Evolutionary conservation across 441 rosid species (phyloP).

Genomic region (Bruguiera hainesii): DNA sequence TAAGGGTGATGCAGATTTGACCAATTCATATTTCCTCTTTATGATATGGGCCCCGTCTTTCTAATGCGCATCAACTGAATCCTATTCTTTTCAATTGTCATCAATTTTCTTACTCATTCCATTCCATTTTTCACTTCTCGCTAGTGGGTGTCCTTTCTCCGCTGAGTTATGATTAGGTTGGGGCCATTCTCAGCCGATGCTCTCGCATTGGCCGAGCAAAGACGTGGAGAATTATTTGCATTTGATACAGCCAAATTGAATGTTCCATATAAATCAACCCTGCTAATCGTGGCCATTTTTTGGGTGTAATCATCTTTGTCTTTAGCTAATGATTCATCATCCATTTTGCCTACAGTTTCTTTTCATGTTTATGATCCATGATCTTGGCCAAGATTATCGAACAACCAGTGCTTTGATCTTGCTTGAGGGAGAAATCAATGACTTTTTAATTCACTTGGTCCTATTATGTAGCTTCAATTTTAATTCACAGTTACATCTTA

Average conservation of each 20-base stretch:
- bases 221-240: neutral
- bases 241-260: neutral
- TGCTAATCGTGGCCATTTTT: neutral
- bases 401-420: too few relatives aligned
- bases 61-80: constrained; percentile 33
- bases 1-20: constrained; percentile 38
- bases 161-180: constrained; percentile 12
- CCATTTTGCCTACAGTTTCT: too few relatives aligned
- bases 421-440: neutral
- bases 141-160: constrained; percentile 23
- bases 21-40: constrained; percentile 10
- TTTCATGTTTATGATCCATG: too few relatives aligned
- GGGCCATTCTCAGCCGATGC: neutral
- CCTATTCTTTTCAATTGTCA: constrained; percentile 16
- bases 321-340: neutral
- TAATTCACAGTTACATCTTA: too few relatives aligned
- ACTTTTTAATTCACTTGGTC: neutral
- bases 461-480: too few relatives aligned
- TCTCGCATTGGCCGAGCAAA: neutral
- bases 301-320: neutral
- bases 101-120: neutral
- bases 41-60: constrained; percentile 20
- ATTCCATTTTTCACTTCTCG: neutral
- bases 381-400: too few relatives aligned
- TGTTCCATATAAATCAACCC: neutral